Evolutionary conservation across 2,329 filamentous ascomycete species (phyloP).

Genomic region (Aspergillus texensis): DNA sequence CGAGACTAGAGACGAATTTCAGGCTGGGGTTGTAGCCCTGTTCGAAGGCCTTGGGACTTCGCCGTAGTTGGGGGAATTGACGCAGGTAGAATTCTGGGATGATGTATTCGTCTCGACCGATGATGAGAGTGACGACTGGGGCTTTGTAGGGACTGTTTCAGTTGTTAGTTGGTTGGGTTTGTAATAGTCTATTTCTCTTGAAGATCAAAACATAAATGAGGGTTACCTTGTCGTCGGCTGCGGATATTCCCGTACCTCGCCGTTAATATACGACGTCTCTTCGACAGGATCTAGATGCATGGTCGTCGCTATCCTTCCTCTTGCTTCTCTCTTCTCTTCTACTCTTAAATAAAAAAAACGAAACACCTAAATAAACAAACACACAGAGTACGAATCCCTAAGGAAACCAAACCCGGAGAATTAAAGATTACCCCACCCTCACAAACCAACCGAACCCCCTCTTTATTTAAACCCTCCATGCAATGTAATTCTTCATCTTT

Average conservation of each 20-base stretch:
- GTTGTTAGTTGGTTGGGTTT: neutral
- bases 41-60: neutral
- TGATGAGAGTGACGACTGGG: neutral
- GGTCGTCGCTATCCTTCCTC: neutral
- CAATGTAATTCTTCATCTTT: neutral
- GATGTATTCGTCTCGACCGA: neutral
- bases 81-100: slow-evolving; percentile 8
- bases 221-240: neutral
- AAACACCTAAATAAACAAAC: too few relatives aligned
- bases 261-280: neutral
- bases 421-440: neutral
- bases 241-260: neutral
- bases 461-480: neutral
- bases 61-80: neutral
- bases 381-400: neutral
- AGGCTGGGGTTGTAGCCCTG: neutral
- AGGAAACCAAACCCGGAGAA: neutral
- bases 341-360: too few relatives aligned
- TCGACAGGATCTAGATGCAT: neutral
- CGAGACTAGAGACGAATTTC: neutral
- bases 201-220: too few relatives aligned
- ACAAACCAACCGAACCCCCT: neutral
- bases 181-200: neutral
- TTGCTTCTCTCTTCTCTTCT: neutral
- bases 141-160: slow-evolving; percentile 5